These are phyloP conservation scores for Salix arbutifolia DNA, from an alignment of 345 rosid species.

Conservation along the genomic window DNA sequence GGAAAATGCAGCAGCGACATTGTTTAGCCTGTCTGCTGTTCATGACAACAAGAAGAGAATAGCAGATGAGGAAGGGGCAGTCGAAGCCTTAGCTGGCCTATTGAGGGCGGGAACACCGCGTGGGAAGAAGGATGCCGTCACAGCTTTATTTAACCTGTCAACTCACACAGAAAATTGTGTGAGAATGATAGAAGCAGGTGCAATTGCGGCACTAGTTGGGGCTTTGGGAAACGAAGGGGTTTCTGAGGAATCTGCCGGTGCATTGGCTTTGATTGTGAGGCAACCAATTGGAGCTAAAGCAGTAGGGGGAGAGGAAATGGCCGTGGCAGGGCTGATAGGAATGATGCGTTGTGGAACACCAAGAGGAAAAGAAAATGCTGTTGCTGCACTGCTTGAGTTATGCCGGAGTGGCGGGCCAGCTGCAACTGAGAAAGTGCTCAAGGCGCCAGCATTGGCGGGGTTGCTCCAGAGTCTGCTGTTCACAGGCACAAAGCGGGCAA, in stretches of 20 bases:
- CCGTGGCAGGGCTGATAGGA: slow-evolving; percentile 57
- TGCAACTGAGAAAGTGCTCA: slow-evolving; percentile 62
- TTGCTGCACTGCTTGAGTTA: slow-evolving; percentile 85
- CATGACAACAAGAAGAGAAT: slow-evolving; percentile 89
- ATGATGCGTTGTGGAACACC: slow-evolving; percentile 94
- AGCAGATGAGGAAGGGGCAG: slow-evolving; percentile 57
- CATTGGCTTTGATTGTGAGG: slow-evolving; percentile 78
- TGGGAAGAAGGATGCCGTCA: slow-evolving; percentile 93
- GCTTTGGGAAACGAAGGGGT: slow-evolving; percentile 74
- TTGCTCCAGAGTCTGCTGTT: slow-evolving; percentile 72
- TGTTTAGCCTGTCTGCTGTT: slow-evolving; percentile 86
- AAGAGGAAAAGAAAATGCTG: slow-evolving; percentile 92
- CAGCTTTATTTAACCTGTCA: slow-evolving; percentile 80
- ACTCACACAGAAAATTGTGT: slow-evolving; percentile 75
- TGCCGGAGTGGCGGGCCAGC: slow-evolving; percentile 77
- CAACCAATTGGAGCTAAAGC: slow-evolving; percentile 74
- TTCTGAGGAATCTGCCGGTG: slow-evolving; percentile 89
- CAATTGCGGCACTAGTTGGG: slow-evolving; percentile 60
- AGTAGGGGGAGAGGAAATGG: slow-evolving; percentile 67
- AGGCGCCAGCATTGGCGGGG: slow-evolving; percentile 74
- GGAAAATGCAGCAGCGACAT: slow-evolving; percentile 92
- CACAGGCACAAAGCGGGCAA: slow-evolving; percentile 89
- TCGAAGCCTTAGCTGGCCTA: slow-evolving; percentile 68
- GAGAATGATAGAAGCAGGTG: slow-evolving; percentile 78
- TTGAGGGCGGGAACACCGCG: slow-evolving; percentile 70